phyloP scores from a whole-genome alignment of 106 monocot species.

The Triglochin maritima region DNA sequence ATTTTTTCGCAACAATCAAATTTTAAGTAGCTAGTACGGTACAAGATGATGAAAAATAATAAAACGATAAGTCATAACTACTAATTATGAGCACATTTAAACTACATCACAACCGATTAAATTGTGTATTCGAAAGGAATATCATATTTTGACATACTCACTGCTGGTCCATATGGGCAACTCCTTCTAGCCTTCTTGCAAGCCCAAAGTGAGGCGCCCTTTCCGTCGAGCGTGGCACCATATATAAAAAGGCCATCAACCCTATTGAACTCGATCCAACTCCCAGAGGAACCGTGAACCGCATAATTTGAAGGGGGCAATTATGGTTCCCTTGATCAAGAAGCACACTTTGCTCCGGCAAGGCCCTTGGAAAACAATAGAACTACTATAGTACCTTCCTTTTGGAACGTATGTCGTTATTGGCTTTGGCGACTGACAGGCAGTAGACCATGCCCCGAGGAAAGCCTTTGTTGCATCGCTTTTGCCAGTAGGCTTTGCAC shows the following conservation, averaged over 20 bases:
- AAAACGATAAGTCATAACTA: no score
- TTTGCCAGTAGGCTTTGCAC: not conserved
- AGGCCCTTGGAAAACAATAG: not conserved
- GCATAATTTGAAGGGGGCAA: slow-evolving; percentile 3
- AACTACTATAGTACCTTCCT: not conserved
- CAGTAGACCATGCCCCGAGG: slow-evolving; percentile 3
- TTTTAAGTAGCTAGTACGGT: no score
- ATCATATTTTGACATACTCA: not conserved
- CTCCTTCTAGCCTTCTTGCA: not conserved
- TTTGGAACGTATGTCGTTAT: slow-evolving; percentile 1
- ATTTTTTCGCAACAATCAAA: no score
- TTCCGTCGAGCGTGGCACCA: slow-evolving; percentile 5
- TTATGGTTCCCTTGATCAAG: slow-evolving; percentile 1
- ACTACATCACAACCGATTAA: no score
- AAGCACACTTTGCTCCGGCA: slow-evolving; percentile 1
- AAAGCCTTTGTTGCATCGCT: slow-evolving; percentile 2
- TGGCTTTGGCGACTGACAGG: not conserved
- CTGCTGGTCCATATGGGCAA: not conserved
- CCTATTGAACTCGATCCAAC: slow-evolving; percentile 1
- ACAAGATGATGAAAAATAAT: no score
- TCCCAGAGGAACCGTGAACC: not conserved
- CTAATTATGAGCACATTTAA: no score
- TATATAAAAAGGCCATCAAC: not conserved
- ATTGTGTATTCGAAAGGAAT: no score
- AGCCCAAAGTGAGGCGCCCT: not conserved